Evolutionary conservation across 345 rosid species (phyloP), one percentile per base, ranked within the genome.

Genomic region (Eucalyptus fibrosa): DNA sequence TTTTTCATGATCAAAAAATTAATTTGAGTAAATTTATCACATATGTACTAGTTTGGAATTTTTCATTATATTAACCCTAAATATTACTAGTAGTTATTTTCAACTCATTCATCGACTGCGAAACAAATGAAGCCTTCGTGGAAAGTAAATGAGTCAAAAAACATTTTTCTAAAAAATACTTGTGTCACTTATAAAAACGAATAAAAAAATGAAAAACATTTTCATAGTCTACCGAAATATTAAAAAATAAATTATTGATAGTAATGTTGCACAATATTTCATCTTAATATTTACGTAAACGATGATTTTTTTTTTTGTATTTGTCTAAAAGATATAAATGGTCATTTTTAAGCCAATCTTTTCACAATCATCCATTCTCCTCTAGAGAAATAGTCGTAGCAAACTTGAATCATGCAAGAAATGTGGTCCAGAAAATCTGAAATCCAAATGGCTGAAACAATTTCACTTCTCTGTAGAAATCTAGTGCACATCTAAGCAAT

Each of bases 51-150:
- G 1, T 53, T 53, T 53, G 0, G 1, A 53, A 0, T 4, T 53
- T 53, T 53, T 53, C 1, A 8, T 8, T 0, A 53, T 21, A 53
- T 53, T 53, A 53, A 53, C 11, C 59, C 11, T 21, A 21, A 53
- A 8, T 21, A 53, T 53, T 53, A 53, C 59, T 1, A 19, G 2
- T 8, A 53, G 59, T 53, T 53, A 23, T 56, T 56, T 56, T 56
- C 62, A 23, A 56, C 3, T 56, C 62, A 56, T 24, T 56, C 30
- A 56, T 24, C 4, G 6, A 1, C 7, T 0, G 0, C 1, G 0
- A 56, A 56, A 56, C 30, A 56, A 56, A 4, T 56, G 62, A 56
- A 62, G 32, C 9, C n/a, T 62, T 30, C 3, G 0, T 2, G 4
- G 67, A 59, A 12, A 59, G n/a, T 59, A 28, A 59, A 60, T 26